Conservation (phyloP, 176 grass and related monocot genomes). For the Saccharum spontaneum region DNA sequence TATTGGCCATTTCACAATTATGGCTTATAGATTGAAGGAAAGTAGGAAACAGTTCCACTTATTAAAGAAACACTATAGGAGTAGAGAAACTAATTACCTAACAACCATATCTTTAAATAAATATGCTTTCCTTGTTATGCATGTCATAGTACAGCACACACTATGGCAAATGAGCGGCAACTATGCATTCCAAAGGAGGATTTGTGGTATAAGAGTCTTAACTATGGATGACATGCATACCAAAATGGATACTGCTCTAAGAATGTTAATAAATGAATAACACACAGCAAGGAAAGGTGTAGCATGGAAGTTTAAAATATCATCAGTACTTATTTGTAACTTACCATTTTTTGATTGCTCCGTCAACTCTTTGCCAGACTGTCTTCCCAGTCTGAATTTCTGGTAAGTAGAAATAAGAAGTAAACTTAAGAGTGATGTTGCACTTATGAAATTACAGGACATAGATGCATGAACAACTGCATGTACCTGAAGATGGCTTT, state of each 20-base stretch:
- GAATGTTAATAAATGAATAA: not conserved
- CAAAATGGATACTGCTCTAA: not conserved
- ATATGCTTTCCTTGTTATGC: not conserved
- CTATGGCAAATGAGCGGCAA: no score
- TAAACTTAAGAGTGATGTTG: conserved; percentile 12
- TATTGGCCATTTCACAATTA: not conserved
- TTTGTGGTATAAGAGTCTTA: not conserved
- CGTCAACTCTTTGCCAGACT: conserved; percentile 69
- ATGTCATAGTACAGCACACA: not conserved
- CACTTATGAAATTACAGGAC: not conserved
- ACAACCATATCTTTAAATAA: not conserved
- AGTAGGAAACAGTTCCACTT: not conserved
- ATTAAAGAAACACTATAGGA: not conserved
- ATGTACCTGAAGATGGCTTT: conserved; percentile 88
- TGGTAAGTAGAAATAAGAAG: conserved; percentile 38
- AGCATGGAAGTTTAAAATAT: not conserved
- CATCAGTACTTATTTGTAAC: conserved; percentile 15
- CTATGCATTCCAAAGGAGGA: no score
- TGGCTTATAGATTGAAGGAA: not conserved
- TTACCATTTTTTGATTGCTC: conserved; percentile 76
- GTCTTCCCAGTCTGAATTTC: conserved; percentile 86
- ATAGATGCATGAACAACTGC: not conserved
- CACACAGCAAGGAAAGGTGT: not conserved
- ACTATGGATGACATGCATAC: not conserved
- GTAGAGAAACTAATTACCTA: not conserved